Conservation (phyloP, 192 early-diverging fungal genomes). For the Backusella tuberculispora region DNA sequence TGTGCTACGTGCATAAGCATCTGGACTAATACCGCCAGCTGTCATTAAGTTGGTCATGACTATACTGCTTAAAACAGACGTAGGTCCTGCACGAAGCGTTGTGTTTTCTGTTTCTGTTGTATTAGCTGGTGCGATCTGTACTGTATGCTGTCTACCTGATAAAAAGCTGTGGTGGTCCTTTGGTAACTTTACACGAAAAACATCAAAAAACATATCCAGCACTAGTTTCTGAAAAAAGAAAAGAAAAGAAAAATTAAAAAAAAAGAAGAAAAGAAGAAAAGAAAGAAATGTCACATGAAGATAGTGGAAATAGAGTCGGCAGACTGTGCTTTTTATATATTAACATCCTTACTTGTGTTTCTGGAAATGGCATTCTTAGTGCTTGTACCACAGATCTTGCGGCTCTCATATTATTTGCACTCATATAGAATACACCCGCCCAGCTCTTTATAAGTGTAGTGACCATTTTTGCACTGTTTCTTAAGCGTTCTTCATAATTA, state of each 20-base stretch:
- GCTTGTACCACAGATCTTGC: constrained; percentile 73
- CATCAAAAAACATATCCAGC: constrained; percentile 81
- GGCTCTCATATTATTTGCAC: constrained; percentile 70
- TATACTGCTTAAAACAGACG: neutral
- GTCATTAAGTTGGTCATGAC: constrained; percentile 11
- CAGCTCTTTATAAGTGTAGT: constrained; percentile 72
- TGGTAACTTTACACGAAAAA: constrained; percentile 73
- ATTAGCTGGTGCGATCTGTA: constrained; percentile 28
- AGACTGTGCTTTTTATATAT: neutral
- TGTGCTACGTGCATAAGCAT: constrained; percentile 22
- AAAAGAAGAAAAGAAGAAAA: neutral
- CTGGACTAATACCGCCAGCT: constrained; percentile 17
- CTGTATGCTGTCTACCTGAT: constrained; percentile 44
- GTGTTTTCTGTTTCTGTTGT: constrained; percentile 6
- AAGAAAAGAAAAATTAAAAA: neutral
- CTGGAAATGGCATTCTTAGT: constrained; percentile 67
- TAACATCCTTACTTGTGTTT: constrained; percentile 57
- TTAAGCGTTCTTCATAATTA: constrained; percentile 67
- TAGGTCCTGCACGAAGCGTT: neutral
- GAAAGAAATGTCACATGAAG: constrained; percentile 21
- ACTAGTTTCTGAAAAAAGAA: constrained; percentile 64
- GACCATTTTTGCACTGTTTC: constrained; percentile 64
- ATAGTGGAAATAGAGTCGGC: constrained; percentile 21
- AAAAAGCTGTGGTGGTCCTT: constrained; percentile 55
- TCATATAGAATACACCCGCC: constrained; percentile 81